Conservation (phyloP, 352 stramenopile genomes). For the Phytophthora palmivora region DNA sequence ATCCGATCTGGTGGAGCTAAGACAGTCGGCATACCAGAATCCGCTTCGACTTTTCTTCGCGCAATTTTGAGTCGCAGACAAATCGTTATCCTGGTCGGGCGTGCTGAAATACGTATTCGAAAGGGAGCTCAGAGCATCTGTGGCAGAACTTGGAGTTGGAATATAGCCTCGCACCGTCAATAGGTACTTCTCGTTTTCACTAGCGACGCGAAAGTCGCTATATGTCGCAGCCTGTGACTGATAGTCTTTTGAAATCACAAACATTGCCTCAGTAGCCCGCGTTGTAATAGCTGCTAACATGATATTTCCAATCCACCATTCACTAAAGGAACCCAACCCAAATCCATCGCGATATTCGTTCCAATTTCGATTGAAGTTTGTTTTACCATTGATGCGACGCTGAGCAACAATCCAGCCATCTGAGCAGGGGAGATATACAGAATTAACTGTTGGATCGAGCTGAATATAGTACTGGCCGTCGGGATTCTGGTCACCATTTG, state of each 20-base stretch:
- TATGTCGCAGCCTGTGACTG: constrained; percentile 51
- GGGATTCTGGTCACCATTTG: constrained; percentile 52
- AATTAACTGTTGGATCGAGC: constrained; percentile 30
- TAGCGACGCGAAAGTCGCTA: constrained; percentile 50
- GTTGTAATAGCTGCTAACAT: constrained; percentile 46
- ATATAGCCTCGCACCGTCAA: constrained; percentile 51
- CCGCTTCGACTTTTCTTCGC: constrained; percentile 53
- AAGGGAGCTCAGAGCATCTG: constrained; percentile 50
- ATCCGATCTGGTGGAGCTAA: constrained; percentile 45
- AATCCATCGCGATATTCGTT: constrained; percentile 66
- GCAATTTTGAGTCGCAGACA: constrained; percentile 50
- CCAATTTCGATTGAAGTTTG: constrained; percentile 71
- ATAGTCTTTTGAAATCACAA: constrained; percentile 62
- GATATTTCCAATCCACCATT: constrained; percentile 74
- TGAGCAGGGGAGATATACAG: constrained; percentile 50
- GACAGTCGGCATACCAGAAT: constrained; percentile 67
- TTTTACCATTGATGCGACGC: constrained; percentile 48
- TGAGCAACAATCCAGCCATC: constrained; percentile 70
- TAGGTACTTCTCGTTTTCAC: constrained; percentile 55
- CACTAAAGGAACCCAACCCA: constrained; percentile 45
- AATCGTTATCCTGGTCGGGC: constrained; percentile 62
- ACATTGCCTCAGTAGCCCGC: constrained; percentile 46
- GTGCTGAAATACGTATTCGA: constrained; percentile 73
- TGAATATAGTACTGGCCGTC: constrained; percentile 66
- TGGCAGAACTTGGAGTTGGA: constrained; percentile 39